phyloP scores from a whole-genome alignment of 2,329 filamentous ascomycete genomes.

The Aspergillus luchuensis region DNA sequence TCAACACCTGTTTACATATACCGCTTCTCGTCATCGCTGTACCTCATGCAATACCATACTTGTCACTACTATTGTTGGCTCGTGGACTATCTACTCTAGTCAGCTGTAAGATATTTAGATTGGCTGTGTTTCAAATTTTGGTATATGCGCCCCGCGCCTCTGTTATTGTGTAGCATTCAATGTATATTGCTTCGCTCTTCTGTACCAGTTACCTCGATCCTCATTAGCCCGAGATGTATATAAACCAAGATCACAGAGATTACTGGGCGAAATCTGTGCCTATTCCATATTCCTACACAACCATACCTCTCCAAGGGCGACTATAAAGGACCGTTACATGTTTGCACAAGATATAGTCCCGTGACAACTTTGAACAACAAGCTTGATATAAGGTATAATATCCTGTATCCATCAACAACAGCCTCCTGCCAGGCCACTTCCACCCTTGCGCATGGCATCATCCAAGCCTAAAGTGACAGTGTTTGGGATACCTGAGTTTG shows the following conservation, averaged over 20 bases:
- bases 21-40: neutral
- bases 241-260: no score
- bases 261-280: no score
- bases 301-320: no score
- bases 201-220: no score
- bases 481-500: slow-evolving; percentile 37
- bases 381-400: neutral
- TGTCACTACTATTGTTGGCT: slow-evolving; percentile 11
- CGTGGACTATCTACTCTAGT: neutral
- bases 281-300: no score
- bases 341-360: neutral
- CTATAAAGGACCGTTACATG: no score
- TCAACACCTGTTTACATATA: neutral
- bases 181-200: no score
- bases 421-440: slow-evolving; percentile 38
- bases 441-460: slow-evolving; percentile 48
- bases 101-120: neutral
- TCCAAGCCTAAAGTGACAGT: slow-evolving; percentile 50
- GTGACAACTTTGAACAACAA: neutral
- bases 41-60: slow-evolving; percentile 1
- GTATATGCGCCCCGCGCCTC: no score
- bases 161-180: no score
- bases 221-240: no score
- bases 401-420: slow-evolving; percentile 35
- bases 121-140: neutral